Percentiles rank a stretch among this genome's conserved stretches.
Evolutionary conservation across 192 early-diverging fungal genomes (phyloP).

Genomic region (Backusella luteola): DNA sequence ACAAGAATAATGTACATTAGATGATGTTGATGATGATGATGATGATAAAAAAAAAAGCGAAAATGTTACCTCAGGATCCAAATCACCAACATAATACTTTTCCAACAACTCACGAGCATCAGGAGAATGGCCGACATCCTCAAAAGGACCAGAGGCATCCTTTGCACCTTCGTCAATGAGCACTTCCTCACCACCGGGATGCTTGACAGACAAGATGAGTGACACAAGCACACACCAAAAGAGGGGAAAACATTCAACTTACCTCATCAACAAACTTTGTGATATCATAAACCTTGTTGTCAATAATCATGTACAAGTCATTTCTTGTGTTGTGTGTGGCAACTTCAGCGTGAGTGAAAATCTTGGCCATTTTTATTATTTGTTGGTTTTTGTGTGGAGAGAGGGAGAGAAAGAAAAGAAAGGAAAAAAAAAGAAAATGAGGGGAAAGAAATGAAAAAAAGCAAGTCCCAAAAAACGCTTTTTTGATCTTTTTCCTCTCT

Average conservation of each 20-base stretch:
- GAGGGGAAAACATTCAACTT: neutral
- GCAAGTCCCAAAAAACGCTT: neutral
- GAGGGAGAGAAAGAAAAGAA: neutral
- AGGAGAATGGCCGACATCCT: conserved; percentile 96
- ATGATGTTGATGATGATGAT: neutral
- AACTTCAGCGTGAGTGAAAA: conserved; percentile 45
- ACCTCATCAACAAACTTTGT: conserved; percentile 79
- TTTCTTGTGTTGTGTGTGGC: conserved; percentile 64
- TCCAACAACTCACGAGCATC: conserved; percentile 88
- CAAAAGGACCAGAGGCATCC: conserved; percentile 92
- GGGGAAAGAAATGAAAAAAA: neutral
- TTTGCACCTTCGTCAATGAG: conserved; percentile 87
- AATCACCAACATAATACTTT: conserved; percentile 71
- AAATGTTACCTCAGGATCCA: conserved; percentile 51
- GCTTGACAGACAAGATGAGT: conserved; percentile 47
- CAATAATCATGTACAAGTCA: conserved; percentile 81
- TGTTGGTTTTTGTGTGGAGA: neutral
- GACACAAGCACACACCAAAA: neutral
- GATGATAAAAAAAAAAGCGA: neutral
- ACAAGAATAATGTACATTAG: neutral
- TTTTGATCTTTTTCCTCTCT: neutral
- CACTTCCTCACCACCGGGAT: conserved; percentile 98
- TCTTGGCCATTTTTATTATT: neutral
- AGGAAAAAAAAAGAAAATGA: neutral
- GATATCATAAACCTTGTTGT: conserved; percentile 79